Base-by-base conservation (phyloP, 257 asterid species). In the Capsicum rhomboideum region DNA sequence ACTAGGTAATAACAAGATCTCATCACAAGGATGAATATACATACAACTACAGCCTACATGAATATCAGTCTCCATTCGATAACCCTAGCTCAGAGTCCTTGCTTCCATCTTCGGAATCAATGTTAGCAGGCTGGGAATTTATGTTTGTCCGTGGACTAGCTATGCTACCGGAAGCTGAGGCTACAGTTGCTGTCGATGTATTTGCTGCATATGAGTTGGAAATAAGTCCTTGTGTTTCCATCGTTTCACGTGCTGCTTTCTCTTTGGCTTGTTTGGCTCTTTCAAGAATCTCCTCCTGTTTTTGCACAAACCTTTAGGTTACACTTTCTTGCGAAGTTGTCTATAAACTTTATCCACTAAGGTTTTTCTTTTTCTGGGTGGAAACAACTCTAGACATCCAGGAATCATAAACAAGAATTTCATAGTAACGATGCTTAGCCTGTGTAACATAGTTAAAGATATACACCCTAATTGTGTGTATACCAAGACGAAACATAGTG, bases 211-310 rank as follows among this genome's bases (percentile, higher is more conserved):
- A 64, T 9, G 93, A 37, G 85, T 84, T 84, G 74, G 90, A 84
- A 67, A 80, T 78, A 14, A 86, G 85, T 23, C 93, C 94, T 67
- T 85, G 90, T 54, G 91, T 87, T 77, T 88, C 94, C 89, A 86
- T 71, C 10, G 92, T 93, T 80, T 94, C 98, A 18, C 87, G 86
- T 5, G 95, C 93, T 59, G 98, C 97, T 77, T 88, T 88, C 84
- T 92, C 96, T 85, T 93, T 94, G 75, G 94, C 98, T 63, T 89
- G 90, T 87, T 91, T 88, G 66, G 99, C 99, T 88, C 93, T 95
- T 84, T 93, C 95, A 82, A 95, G 78, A 81, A 94, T 97, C 80
- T 95, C 99, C 37, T 92, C 97, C 99, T 95, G 90, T 3, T 80
- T 50, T 82, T 68, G 83, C 37, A 16, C 17, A 10, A 14, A 42